These are phyloP conservation scores for Blastomyces silverae DNA, from an alignment of 2,329 filamentous ascomycete species.

Conservation along the genomic window DNA sequence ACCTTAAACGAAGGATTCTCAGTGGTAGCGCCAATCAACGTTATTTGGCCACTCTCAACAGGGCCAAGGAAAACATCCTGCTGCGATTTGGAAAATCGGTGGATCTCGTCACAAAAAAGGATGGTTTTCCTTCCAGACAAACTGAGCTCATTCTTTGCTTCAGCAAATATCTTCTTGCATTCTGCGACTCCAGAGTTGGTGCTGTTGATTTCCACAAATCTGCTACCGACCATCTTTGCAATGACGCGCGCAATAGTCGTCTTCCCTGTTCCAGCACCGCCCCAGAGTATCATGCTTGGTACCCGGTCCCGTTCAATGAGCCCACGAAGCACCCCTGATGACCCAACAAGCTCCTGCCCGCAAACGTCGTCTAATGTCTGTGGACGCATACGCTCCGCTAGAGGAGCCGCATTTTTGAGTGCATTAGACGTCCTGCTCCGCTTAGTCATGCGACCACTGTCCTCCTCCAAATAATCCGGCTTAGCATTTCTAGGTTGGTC, in stretches of 20 bases:
- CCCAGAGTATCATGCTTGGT: conserved; percentile 90
- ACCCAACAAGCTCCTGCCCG: conserved; percentile 86
- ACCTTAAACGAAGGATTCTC: conserved; percentile 97
- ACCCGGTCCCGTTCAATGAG: conserved; percentile 80
- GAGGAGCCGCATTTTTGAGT: conserved; percentile 64
- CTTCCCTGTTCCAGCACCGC: conserved; percentile 45
- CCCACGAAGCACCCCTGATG: conserved; percentile 71
- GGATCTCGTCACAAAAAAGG: conserved; percentile 96
- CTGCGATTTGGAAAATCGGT: conserved; percentile 82
- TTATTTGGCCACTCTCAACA: conserved; percentile 84
- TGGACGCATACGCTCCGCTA: conserved; percentile 92
- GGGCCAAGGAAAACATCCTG: conserved; percentile 93
- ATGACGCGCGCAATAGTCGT: conserved; percentile 81
- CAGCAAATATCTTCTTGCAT: conserved; percentile 83
- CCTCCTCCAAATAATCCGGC: neutral
- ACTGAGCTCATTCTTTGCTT: conserved; percentile 70
- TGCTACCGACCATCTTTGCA: conserved; percentile 68
- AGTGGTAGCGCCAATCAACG: conserved; percentile 88
- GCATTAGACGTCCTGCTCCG: conserved; percentile 55
- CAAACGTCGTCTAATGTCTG: conserved; percentile 74
- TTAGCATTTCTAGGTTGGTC: conserved; percentile 6
- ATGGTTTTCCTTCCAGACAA: conserved; percentile 88
- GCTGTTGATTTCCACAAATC: conserved; percentile 94
- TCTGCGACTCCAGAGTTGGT: conserved; percentile 82
- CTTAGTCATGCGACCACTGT: conserved; percentile 42